Evolutionary conservation across 257 asterid species (phyloP), one percentile per base, ranked within the genome.

Genomic region (Solanum pinnatisectum): DNA sequence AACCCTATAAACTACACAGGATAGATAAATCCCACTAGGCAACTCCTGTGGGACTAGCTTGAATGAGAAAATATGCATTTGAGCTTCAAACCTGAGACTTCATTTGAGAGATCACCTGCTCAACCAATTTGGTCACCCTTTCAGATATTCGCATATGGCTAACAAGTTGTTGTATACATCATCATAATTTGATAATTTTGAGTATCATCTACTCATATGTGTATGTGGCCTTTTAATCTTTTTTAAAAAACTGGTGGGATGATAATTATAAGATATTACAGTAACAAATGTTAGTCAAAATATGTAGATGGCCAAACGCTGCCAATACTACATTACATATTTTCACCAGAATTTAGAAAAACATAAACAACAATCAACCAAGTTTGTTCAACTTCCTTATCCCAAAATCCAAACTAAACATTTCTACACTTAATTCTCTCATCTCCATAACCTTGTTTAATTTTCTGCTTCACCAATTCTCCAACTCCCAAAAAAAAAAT

Each of bases 301-400:
- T 70, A 3, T 65, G 79, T 84, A 84, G 87, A 65, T 63, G 87
- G 88, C 92, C 93, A 90, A 90, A 91, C 84, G 56, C 83, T 67
- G 83, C 83, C 84, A 25, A 79, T 79, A 79, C 25, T 79, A 79
- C 84, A 79, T 40, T 40, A 78, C 39, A 12, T 79, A 87, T 72
- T 89, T 88, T 89, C 91, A 90, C 87, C 73, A 65, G 35, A 4
- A 65, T 65, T 65, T n/a, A 27, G 42, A 71, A 86, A 89, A 67
- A 88, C 86, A 67, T 49, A 68, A 71, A 85, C 88, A 3, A 79
- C 90, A 89, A 86, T 88, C 86, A 36, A 87, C 92, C 52, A 68
- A 84, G 92, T 94, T 92, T 91, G 93, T 94, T 88, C 94, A 94
- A 91, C 96, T 89, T 83, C 94, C 85, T 49, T 89, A 65, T 74